Conservation (phyloP, 176 grass and related monocot species). For the Carex cristatella region DNA sequence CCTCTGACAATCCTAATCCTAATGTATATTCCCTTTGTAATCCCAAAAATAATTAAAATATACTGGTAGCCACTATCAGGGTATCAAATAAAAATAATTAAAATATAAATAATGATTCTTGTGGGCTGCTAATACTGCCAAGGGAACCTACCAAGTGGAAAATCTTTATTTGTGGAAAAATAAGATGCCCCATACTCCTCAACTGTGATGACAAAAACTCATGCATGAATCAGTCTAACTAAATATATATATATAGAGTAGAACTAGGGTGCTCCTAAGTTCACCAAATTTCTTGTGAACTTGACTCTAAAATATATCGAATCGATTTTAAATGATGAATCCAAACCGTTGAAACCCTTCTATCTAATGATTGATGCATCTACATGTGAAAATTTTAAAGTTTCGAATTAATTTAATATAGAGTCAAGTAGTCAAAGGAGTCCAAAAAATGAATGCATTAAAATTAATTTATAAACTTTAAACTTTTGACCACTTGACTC, state of each 20-base stretch:
- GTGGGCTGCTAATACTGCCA: not conserved
- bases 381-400: too few relatives aligned
- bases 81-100: not conserved
- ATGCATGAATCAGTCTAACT: constrained; percentile 1
- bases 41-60: not conserved
- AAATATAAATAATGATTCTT: not conserved
- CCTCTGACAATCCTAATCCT: not conserved
- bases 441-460: too few relatives aligned
- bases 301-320: too few relatives aligned
- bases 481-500: too few relatives aligned
- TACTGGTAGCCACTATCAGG: not conserved
- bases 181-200: not conserved
- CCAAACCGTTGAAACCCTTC: too few relatives aligned
- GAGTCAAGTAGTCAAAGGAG: too few relatives aligned
- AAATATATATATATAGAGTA: not conserved
- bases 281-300: too few relatives aligned
- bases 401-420: too few relatives aligned
- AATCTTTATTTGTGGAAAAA: constrained; percentile 2
- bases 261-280: too few relatives aligned
- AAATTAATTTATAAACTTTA: too few relatives aligned
- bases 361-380: too few relatives aligned
- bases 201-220: constrained; percentile 1
- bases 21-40: not conserved
- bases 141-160: constrained; percentile 7
- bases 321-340: too few relatives aligned